Conservation (phyloP, 768 basidiomycete genomes). For the Leucogyrophana mollusca region DNA sequence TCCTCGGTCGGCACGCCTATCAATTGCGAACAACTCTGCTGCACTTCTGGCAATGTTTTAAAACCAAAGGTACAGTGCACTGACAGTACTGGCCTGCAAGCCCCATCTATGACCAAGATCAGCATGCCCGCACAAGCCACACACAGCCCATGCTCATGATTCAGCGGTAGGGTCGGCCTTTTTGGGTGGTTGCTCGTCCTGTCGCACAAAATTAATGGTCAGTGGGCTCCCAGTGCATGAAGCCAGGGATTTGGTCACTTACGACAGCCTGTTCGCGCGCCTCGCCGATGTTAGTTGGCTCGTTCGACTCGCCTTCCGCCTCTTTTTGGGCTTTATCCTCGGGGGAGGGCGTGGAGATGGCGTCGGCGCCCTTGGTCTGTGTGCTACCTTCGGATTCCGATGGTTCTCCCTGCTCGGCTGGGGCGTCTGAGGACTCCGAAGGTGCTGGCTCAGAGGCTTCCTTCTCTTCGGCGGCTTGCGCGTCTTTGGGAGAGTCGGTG, state of each 20-base stretch:
- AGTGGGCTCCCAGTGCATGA: neutral
- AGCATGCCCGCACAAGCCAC: no score
- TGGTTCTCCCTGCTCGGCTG: constrained; percentile 2
- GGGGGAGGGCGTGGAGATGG: constrained; percentile 5
- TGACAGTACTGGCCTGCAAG: no score
- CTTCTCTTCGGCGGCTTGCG: constrained; percentile 25
- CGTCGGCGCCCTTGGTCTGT: neutral
- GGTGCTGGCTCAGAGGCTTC: constrained; percentile 8
- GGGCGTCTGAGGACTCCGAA: constrained; percentile 1
- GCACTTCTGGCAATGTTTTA: no score
- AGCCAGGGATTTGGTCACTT: no score
- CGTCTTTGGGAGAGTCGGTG: constrained; percentile 29
- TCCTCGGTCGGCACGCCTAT: no score
- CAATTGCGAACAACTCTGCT: no score
- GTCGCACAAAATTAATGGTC: neutral
- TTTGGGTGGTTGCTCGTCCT: neutral
- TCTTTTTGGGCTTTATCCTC: neutral
- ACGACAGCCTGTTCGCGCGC: constrained; percentile 11
- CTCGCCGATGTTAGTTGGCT: constrained; percentile 7
- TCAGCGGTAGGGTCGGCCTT: neutral
- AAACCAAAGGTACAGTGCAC: no score
- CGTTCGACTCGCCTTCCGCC: constrained; percentile 1
- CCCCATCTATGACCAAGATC: no score
- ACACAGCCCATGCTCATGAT: no score
- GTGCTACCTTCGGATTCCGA: neutral